phyloP scores from a whole-genome alignment of 139 green algal species.

The Chlorella sp. region DNA sequence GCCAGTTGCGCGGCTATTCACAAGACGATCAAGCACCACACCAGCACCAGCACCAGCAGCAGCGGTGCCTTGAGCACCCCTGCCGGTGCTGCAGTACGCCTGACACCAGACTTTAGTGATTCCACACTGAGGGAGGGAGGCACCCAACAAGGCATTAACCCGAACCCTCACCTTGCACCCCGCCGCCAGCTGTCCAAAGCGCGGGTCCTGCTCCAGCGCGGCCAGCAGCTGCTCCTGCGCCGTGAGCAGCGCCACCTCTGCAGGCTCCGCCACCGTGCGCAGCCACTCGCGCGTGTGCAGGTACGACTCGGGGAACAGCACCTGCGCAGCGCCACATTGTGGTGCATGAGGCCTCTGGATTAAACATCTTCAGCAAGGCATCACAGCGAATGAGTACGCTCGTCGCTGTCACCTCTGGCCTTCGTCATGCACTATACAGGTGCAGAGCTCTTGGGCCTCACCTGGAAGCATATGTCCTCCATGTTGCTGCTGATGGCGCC shows the following conservation, averaged over 20 bases:
- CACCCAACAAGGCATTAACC: background rate
- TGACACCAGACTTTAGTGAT: background rate
- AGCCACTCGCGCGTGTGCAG: constrained; percentile 61
- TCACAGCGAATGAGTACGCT: too few relatives aligned
- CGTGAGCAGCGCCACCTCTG: constrained; percentile 42
- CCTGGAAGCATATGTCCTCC: constrained; percentile 73
- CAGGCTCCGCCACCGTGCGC: constrained; percentile 29
- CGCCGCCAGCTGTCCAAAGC: constrained; percentile 44
- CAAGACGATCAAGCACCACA: too few relatives aligned
- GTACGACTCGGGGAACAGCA: constrained; percentile 83
- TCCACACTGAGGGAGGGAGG: background rate
- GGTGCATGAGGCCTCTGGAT: too few relatives aligned
- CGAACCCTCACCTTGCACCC: constrained; percentile 26
- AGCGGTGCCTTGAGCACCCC: too few relatives aligned
- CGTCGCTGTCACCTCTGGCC: too few relatives aligned
- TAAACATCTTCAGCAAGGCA: too few relatives aligned
- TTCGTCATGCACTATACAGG: too few relatives aligned
- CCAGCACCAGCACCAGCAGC: too few relatives aligned
- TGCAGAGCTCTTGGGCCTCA: too few relatives aligned
- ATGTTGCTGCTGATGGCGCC: constrained; percentile 39
- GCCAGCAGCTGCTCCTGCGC: constrained; percentile 44
- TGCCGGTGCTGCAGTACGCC: too few relatives aligned
- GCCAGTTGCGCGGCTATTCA: too few relatives aligned
- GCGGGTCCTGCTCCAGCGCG: constrained; percentile 42
- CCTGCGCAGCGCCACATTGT: too few relatives aligned